Base-by-base conservation (phyloP, 495 filamentous ascomycete species). In the Aspergillus mulundensis region DNA sequence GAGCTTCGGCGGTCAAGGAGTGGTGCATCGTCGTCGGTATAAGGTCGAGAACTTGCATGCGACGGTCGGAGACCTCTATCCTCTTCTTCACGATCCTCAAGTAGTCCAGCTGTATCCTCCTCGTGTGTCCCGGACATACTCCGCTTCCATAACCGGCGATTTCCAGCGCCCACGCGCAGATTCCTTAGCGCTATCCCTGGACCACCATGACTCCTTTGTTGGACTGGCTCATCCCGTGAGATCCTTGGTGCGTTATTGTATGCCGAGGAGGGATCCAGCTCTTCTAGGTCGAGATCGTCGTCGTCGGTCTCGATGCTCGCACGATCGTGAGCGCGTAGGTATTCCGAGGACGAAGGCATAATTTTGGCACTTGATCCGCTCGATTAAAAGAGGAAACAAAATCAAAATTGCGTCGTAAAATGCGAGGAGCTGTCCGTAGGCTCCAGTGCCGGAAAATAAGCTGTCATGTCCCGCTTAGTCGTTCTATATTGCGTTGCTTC, bases 151-250 rank as follows among this genome's bases (percentile, higher is more conserved):
- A 76, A 63, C 77, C 83, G 74, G n/a, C n/a, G 38, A 78, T 81
- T 78, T 75, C 85, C 68, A 67, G 81, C 68, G 58, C 86, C 83
- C 65, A 85, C 83, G 53, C 87, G 85, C 64, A 91, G 71, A 62
- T 83, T 89, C 32, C 86, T 81, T 55, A 91, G 65, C 16, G 87
- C 85, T 61, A 90, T 91, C 24, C 81, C 76, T 38, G 84, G 78
- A 30, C 77, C 73, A 32, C 77, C 73, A 68, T 73, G 72, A 58
- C 72, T 69, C 75, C 73, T 60, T 70, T 71, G 62, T 59, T 54
- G 57, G 54, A 61, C 61, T 45, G 69, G 64, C 30, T 77, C 70
- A 43, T 79, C 74, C 30, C 70, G 65, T 44, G 73, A 75, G 6
- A 71, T 67, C 42, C 73, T 51, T 12, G 61, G 39, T 23, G 40